Base-by-base conservation (phyloP, 257 asterid species). In the Jacaranda copaia region DNA sequence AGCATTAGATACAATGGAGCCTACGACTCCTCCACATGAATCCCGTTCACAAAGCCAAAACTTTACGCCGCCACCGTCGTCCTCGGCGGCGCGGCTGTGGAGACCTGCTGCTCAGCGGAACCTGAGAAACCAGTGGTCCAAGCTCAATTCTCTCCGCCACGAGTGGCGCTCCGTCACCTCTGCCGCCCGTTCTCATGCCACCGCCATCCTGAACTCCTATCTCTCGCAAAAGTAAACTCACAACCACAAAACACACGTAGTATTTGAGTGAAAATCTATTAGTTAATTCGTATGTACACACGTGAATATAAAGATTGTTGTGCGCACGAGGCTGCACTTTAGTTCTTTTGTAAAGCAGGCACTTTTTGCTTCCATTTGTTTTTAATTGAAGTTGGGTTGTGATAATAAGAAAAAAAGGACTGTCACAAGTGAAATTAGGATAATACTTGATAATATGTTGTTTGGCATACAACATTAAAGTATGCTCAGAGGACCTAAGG, bases 111-210 rank as follows among this genome's bases (percentile, higher is more conserved):
- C 98, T 64, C 98, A 93, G 72, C 84, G 96, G 4, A 95, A 95
- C 84, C 68, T 95, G 20, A 83, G 88, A 85, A 93, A 95, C 81
- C 98, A 95, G 52, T 95, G 98, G 98, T 87, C 96, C 52, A 89
- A 89, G 77, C 83, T 95, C 81, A 77, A 78, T 61, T 82, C 88
- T 66, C 88, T 87, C 45, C 77, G 88, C 70, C 88, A 80, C 6
- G 92, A 93, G 46, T 95, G 99, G 99, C 79, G 72, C 73, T 78
- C 93, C 38, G 77, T 87, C 52, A 78, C 93, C 56, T 66, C 96
- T 25, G 15, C 83, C n/a, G 89, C 88, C 80, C 96, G 92, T 73
- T 82, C 92, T 57, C 88, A 93, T 62, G 98, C 97, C 81, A 87
- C 96, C 43, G 73, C 85, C 71, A 68, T 93, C 13, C 96, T 89